Evolutionary conservation across 768 basidiomycete genomes (phyloP).

Genomic region (Mycena chlorophos): DNA sequence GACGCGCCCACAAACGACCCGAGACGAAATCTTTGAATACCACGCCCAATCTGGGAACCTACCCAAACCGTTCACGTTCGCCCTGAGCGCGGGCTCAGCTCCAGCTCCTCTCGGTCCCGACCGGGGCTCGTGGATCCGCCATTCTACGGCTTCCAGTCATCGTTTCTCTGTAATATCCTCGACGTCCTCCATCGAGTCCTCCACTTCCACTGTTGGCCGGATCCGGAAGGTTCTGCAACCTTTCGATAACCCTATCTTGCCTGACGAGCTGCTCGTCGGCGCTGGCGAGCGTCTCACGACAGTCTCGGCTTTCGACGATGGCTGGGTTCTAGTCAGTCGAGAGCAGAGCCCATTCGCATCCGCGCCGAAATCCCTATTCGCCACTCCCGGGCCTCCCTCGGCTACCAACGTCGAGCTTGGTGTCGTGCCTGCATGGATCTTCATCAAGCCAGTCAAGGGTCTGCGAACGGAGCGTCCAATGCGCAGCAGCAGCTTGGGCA

Average conservation of each 20-base stretch:
- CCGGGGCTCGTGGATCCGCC: too few species aligned
- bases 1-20: slow-evolving; percentile 30
- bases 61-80: slow-evolving; percentile 46
- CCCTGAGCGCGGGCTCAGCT: slow-evolving; percentile 34
- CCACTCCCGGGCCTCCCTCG: slow-evolving; percentile 29
- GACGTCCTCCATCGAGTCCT: slow-evolving; percentile 36
- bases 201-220: slow-evolving; percentile 36
- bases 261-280: slow-evolving; percentile 64
- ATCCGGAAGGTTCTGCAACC: slow-evolving; percentile 61
- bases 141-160: too few species aligned
- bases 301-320: slow-evolving; percentile 72
- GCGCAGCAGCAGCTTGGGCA: slow-evolving; percentile 62
- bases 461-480: slow-evolving; percentile 63
- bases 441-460: slow-evolving; percentile 62
- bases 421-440: slow-evolving; percentile 76
- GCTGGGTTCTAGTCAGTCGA: slow-evolving; percentile 75
- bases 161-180: slow-evolving; percentile 43
- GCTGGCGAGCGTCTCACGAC: slow-evolving; percentile 62
- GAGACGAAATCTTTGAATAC: slow-evolving; percentile 45
- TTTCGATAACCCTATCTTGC: slow-evolving; percentile 68
- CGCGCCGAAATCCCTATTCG: slow-evolving; percentile 43
- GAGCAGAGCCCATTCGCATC: slow-evolving; percentile 38
- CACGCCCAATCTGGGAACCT: slow-evolving; percentile 44
- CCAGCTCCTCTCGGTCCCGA: slow-evolving; percentile 34
- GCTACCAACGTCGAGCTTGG: slow-evolving; percentile 61